Evolutionary conservation across 2,329 filamentous ascomycete species (phyloP).

Genomic region (Cercospora nicotianae): DNA sequence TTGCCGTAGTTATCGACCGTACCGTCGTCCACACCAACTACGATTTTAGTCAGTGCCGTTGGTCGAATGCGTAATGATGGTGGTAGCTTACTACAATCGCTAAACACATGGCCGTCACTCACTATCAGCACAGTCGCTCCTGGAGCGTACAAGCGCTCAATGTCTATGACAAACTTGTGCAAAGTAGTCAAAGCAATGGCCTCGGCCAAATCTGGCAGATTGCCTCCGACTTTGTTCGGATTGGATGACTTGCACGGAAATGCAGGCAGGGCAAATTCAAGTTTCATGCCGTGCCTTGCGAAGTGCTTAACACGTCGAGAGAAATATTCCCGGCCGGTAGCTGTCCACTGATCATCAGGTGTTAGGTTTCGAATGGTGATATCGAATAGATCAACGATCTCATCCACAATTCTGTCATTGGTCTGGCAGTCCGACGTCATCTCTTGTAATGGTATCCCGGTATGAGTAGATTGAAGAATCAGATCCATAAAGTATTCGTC

Average conservation of each 20-base stretch:
- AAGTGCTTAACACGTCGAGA: constrained; percentile 1
- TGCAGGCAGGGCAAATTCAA: constrained; percentile 8
- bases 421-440: background rate
- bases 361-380: constrained; percentile 3
- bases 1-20: constrained; percentile 8
- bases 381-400: constrained; percentile 8
- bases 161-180: constrained; percentile 4
- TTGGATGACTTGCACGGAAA: constrained; percentile 16
- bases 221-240: constrained; percentile 4
- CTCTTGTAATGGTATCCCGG: background rate
- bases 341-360: constrained; percentile 5
- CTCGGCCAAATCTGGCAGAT: constrained; percentile 6
- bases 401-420: background rate
- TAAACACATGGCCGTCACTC: constrained; percentile 14
- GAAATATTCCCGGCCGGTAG: constrained; percentile 8
- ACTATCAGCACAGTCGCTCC: constrained; percentile 5
- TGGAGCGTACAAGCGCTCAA: constrained; percentile 4
- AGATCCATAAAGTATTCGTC: constrained; percentile 9
- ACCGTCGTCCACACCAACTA: constrained; percentile 11
- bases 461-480: background rate
- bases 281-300: background rate
- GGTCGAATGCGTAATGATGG: background rate
- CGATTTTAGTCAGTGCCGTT: background rate
- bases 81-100: constrained; percentile 12
- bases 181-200: constrained; percentile 7